Evolutionary conservation across 352 stramenopile species (phyloP).

Genomic region (Stephanocyclus meneghinianus): DNA sequence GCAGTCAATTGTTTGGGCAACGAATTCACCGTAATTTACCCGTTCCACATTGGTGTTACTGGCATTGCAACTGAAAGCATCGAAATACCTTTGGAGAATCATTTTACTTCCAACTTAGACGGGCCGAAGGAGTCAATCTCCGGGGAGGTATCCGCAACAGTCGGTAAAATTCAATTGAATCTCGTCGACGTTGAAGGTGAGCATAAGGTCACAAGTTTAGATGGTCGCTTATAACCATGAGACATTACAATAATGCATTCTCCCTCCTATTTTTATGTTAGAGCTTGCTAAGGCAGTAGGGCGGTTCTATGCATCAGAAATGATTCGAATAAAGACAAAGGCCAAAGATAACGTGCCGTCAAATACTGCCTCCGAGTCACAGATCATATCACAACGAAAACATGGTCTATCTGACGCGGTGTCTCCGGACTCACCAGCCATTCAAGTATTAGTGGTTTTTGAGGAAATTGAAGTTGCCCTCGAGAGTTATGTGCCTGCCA

Average conservation of each 20-base stretch:
- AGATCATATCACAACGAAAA: not conserved
- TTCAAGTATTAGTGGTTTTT: conserved; percentile 38
- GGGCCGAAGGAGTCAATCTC: conserved; percentile 8
- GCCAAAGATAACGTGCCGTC: conserved; percentile 2
- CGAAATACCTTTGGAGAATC: conserved; percentile 11
- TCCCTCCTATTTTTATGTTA: not conserved
- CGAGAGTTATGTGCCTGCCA: conserved; percentile 59
- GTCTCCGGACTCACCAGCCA: conserved; percentile 10
- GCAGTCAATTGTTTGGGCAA: conserved; percentile 20
- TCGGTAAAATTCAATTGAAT: conserved; percentile 72
- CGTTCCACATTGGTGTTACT: conserved; percentile 61
- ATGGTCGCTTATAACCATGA: not conserved
- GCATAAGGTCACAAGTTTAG: not conserved
- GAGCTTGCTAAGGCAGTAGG: conserved; percentile 70
- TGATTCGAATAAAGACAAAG: conserved; percentile 50
- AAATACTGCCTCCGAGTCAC: not conserved
- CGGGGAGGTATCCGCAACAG: conserved; percentile 47
- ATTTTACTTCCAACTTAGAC: conserved; percentile 3
- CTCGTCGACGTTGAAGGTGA: conserved; percentile 72
- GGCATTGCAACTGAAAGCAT: conserved; percentile 22
- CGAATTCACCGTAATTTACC: conserved; percentile 59
- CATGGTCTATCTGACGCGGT: not conserved
- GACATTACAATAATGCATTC: not conserved
- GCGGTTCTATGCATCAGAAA: conserved; percentile 67
- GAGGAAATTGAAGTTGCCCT: conserved; percentile 76